A percentile compares a stretch with the other conserved stretches of the same genome.
Evolutionary conservation across 176 grass and related monocot genomes (phyloP).

Genomic region (Rhynchospora breviuscula): DNA sequence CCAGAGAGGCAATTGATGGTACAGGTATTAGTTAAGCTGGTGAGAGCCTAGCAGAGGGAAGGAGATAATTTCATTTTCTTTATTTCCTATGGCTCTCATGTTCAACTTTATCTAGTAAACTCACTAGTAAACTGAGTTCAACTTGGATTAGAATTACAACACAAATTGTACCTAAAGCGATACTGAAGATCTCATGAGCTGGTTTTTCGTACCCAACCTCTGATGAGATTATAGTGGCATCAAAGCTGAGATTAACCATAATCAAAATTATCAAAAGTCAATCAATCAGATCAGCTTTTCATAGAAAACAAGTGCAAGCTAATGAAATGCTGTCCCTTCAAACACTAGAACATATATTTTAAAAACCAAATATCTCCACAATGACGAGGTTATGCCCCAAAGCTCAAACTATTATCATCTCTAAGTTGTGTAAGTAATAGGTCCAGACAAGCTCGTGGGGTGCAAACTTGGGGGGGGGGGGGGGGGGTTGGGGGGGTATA

Average conservation of each 20-base stretch:
- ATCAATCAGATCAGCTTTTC: neutral
- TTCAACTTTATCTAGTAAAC: neutral
- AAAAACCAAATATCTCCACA: neutral
- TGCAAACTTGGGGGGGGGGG: too few relatives aligned
- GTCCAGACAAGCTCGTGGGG: too few relatives aligned
- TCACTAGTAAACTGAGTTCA: neutral
- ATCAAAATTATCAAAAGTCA: neutral
- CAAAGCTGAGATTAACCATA: constrained; percentile 57
- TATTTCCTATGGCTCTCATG: neutral
- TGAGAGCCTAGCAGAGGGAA: neutral
- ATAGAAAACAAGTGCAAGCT: neutral
- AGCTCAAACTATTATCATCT: neutral
- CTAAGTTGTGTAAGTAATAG: neutral
- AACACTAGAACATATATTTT: neutral
- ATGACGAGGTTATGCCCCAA: neutral
- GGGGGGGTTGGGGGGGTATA: neutral
- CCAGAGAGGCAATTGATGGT: neutral
- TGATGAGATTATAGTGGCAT: constrained; percentile 87
- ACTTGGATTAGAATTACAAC: neutral
- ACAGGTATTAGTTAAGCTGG: neutral
- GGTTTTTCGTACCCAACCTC: constrained; percentile 93
- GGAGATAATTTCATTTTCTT: neutral
- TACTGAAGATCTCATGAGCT: constrained; percentile 79
- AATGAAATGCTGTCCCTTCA: neutral
- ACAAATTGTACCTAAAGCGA: constrained; percentile 56